Percentiles rank a stretch among this genome's conserved stretches.
phyloP scores from a whole-genome alignment of 2,329 filamentous ascomycete species.

The Gyromitra esculenta region DNA sequence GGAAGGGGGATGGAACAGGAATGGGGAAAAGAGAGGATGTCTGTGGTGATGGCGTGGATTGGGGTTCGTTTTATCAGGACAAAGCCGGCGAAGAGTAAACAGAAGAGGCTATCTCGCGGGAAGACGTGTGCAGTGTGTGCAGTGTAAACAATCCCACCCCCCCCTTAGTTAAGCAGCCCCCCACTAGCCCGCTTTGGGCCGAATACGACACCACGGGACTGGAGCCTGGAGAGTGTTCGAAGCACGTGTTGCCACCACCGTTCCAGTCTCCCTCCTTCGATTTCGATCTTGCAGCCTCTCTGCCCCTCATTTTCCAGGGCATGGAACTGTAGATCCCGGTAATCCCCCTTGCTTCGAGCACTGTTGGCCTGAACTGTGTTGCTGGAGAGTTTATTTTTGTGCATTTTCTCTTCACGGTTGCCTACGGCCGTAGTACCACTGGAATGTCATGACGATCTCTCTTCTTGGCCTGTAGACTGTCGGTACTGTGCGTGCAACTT shows the following conservation, averaged over 20 bases:
- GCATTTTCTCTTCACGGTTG: neutral
- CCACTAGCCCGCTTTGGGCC: conserved; percentile 26
- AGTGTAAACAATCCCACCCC: conserved; percentile 35
- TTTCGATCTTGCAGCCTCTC: conserved; percentile 6
- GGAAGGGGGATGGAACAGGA: neutral
- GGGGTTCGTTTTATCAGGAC: conserved; percentile 5
- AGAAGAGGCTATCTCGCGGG: conserved; percentile 9
- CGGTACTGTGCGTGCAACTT: neutral
- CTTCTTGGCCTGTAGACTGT: neutral
- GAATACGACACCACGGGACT: conserved; percentile 17
- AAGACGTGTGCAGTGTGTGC: conserved; percentile 28
- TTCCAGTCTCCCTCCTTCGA: neutral
- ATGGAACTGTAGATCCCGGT: conserved; percentile 10
- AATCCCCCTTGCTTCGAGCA: conserved; percentile 7
- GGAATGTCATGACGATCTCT: neutral
- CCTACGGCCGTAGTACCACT: neutral
- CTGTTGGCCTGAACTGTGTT: neutral
- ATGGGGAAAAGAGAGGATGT: conserved; percentile 12
- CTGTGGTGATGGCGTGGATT: neutral
- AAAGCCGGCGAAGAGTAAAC: conserved; percentile 18
- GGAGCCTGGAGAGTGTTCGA: conserved; percentile 10
- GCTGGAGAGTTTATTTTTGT: neutral
- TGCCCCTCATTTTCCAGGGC: conserved; percentile 27
- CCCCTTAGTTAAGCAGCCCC: conserved; percentile 34
- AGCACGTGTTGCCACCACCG: conserved; percentile 14